phyloP scores from a whole-genome alignment of 1,139 yeast species.

The Blastobotrys arbuscula region DNA sequence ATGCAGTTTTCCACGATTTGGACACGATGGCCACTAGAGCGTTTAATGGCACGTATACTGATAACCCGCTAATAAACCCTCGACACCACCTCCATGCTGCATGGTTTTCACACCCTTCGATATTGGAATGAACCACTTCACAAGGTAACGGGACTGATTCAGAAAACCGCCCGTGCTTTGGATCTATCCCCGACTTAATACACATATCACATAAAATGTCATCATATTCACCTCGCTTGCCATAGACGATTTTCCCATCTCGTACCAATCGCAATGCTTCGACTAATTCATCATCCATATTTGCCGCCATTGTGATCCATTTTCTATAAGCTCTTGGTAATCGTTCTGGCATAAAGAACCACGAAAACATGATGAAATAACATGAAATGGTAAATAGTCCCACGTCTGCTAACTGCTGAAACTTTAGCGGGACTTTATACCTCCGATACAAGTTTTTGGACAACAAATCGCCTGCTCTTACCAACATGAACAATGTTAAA shows the following conservation, averaged over 20 bases:
- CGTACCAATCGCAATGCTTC: conserved; percentile 33
- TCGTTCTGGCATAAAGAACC: conserved; percentile 39
- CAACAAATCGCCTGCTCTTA: conserved; percentile 25
- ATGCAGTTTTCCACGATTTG: conserved; percentile 13
- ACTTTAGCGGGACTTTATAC: conserved; percentile 16
- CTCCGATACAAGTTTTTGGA: conserved; percentile 17
- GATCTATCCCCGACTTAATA: conserved; percentile 28
- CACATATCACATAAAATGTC: conserved; percentile 30
- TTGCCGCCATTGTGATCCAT: conserved; percentile 43
- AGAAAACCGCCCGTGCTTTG: conserved; percentile 29
- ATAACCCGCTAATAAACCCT: conserved; percentile 36
- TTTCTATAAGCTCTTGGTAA: conserved; percentile 37
- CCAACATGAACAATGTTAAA: conserved; percentile 23
- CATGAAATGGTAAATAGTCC: conserved; percentile 25
- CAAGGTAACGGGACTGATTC: conserved; percentile 37
- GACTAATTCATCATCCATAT: conserved; percentile 37
- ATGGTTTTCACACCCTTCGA: conserved; percentile 36
- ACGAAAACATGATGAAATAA: conserved; percentile 37
- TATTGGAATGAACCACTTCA: conserved; percentile 36
- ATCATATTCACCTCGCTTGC: conserved; percentile 26
- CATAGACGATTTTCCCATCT: conserved; percentile 32
- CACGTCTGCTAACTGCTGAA: conserved; percentile 26
- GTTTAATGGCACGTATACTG: conserved; percentile 28
- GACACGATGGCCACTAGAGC: conserved; percentile 17
- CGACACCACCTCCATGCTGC: conserved; percentile 36